A percentile compares a stretch with the other conserved stretches of the same genome.
phyloP scores from a whole-genome alignment of 371 early-diverging fungal genomes.

The Enterospora canceri region DNA sequence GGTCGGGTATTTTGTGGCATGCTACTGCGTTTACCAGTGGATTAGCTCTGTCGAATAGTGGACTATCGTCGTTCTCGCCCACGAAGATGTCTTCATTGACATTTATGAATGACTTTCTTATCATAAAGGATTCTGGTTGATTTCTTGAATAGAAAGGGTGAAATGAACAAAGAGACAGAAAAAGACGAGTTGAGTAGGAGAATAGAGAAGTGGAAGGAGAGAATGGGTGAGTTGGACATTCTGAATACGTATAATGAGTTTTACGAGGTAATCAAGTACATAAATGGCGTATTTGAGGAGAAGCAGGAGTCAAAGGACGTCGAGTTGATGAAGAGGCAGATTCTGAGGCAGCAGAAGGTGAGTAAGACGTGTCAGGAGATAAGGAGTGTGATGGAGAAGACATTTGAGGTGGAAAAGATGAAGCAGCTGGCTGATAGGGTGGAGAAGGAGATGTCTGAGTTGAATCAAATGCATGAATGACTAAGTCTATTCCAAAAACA shows the following conservation, averaged over 20 bases:
- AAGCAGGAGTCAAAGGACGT: too few relatives aligned
- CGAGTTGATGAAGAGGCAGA: too few relatives aligned
- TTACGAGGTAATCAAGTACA: too few relatives aligned
- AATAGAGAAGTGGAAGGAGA: too few relatives aligned
- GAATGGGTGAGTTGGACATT: not conserved
- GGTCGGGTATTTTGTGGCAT: slow-evolving; percentile 20
- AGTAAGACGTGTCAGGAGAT: not conserved
- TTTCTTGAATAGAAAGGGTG: not conserved
- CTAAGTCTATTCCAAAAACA: too few relatives aligned
- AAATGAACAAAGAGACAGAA: too few relatives aligned
- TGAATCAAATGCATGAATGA: too few relatives aligned
- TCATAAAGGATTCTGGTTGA: not conserved
- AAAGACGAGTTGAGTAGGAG: too few relatives aligned
- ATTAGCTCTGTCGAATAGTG: not conserved
- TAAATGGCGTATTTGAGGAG: too few relatives aligned
- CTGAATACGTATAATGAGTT: not conserved
- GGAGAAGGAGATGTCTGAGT: not conserved
- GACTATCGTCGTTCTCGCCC: not conserved
- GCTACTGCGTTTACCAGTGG: slow-evolving; percentile 12
- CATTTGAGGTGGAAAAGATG: not conserved
- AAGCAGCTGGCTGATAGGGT: not conserved
- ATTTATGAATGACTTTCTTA: not conserved
- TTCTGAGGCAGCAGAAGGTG: too few relatives aligned
- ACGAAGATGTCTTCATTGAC: not conserved
- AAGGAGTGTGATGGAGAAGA: not conserved